Base-by-base conservation (phyloP, 176 grass and related monocot species). In the Pontederia paniculata region DNA sequence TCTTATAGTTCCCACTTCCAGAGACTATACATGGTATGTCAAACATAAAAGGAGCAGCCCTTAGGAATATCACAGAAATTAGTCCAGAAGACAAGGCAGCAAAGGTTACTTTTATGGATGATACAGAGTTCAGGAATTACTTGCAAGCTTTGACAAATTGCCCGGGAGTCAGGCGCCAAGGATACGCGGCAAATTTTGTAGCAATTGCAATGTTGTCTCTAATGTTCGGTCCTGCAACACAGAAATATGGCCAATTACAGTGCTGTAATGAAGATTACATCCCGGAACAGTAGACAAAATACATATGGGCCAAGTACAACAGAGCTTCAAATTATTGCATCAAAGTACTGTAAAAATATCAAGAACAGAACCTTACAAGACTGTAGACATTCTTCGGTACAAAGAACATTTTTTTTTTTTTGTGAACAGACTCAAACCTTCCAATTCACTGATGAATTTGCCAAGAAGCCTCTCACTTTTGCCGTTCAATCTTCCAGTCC, bases 81-180 rank as follows among this genome's bases (percentile, higher is more conserved):
- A 73, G 23, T 31, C 44, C 4, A 50, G 48, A 57, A 57, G 41
- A 54, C 52, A 69, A n/a, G 45, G 47, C 45, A 54, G 55, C 58
- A 75, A 57, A 42, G 56, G 37, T 45, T 13, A 22, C 22, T 64
- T 86, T 22, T 75, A 65, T 76, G 78, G n/a, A n/a, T 78, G 67
- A 89, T 72, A 48, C 31, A 73, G 63, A 62, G 79, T 84, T 74
- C 75, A 49, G 79, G 73, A 63, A 80, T 71, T 97, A 90, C 86
- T 84, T 90, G 86, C 91, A 97, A 77, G 91, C 91, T 64, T 75
- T 72, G 67, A 97, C 91, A 88, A 97, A 97, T 41, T 97, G 91
- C 44, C 86, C 91, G 7, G 86, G 70, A n/a, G 83, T 97, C 44
- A 97, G 52, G 22, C 91, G 68, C 91, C 91, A 97, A 48, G 91